Evolutionary conservation across 768 basidiomycete species (phyloP).

Genomic region (Lentinula sp.): DNA sequence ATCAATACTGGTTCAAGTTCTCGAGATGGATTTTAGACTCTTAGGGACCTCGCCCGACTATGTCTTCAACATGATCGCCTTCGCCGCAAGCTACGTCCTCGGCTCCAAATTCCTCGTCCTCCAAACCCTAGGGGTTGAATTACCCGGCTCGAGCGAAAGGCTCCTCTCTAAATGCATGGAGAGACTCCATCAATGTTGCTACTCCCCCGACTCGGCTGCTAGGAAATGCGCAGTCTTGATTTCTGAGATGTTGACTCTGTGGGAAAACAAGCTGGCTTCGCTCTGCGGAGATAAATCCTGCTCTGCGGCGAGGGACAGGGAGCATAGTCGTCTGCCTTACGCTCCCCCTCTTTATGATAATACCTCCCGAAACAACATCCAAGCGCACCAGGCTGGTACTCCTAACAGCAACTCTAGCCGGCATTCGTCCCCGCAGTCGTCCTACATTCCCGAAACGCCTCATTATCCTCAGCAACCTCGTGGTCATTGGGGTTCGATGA

Average conservation of each 20-base stretch:
- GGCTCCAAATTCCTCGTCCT: conserved; percentile 1
- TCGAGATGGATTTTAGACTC: conserved; percentile 23
- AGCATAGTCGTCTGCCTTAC: neutral
- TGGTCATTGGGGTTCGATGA: neutral
- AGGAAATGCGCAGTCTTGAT: conserved; percentile 1
- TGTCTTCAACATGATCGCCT: conserved; percentile 31
- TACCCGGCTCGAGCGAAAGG: conserved; percentile 1
- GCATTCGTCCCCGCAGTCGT: neutral
- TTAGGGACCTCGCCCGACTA: conserved; percentile 32
- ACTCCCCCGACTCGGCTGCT: conserved; percentile 1
- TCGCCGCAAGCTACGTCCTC: conserved; percentile 24
- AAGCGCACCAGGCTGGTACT: neutral
- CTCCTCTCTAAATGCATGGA: neutral
- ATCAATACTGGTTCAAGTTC: conserved; percentile 23
- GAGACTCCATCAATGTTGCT: neutral
- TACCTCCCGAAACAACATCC: neutral
- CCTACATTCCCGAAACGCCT: neutral
- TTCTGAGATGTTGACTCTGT: neutral
- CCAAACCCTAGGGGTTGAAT: neutral
- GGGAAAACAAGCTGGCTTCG: neutral
- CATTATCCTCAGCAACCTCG: neutral
- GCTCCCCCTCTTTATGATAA: neutral
- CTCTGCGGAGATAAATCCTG: neutral
- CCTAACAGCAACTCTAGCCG: neutral
- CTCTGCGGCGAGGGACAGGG: neutral